Percentiles rank a stretch among this genome's conserved stretches.
Conservation (phyloP, 768 basidiomycete species). For the Hygrocybe coccinea region DNA sequence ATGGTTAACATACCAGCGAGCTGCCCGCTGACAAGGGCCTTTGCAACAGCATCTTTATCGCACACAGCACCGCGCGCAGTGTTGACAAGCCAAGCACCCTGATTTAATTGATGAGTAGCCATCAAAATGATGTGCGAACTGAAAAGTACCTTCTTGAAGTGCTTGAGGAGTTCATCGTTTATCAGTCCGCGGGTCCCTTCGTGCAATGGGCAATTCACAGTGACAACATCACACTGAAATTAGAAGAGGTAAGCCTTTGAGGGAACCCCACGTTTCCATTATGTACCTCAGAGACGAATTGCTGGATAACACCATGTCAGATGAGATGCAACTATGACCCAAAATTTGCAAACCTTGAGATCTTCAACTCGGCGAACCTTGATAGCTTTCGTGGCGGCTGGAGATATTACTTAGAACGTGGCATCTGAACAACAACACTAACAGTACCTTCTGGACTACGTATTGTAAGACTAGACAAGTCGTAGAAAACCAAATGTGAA, state of each 20-base stretch:
- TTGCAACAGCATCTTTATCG: conserved; percentile 75
- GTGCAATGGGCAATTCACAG: conserved; percentile 87
- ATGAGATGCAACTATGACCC: neutral
- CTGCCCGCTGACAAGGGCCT: conserved; percentile 71
- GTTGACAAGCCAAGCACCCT: conserved; percentile 87
- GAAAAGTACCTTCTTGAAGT: conserved; percentile 64
- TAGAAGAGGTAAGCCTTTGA: neutral
- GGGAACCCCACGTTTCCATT: neutral
- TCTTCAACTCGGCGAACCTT: conserved; percentile 71
- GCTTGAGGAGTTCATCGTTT: conserved; percentile 74
- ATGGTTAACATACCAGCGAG: conserved; percentile 38
- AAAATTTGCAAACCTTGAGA: conserved; percentile 54
- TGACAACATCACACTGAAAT: conserved; percentile 66
- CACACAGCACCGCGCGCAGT: conserved; percentile 91
- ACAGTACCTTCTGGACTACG: neutral
- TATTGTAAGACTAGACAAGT: neutral
- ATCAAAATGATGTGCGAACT: neutral
- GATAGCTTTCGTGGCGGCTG: conserved; percentile 62
- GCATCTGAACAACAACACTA: neutral
- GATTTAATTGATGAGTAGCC: neutral
- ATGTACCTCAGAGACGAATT: conserved; percentile 42
- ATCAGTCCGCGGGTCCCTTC: conserved; percentile 77
- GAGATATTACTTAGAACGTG: neutral
- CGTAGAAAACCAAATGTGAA: neutral
- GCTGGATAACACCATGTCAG: conserved; percentile 15